phyloP scores from a whole-genome alignment of 495 filamentous ascomycete species.

The Lasiosphaeriaceae sp. region DNA sequence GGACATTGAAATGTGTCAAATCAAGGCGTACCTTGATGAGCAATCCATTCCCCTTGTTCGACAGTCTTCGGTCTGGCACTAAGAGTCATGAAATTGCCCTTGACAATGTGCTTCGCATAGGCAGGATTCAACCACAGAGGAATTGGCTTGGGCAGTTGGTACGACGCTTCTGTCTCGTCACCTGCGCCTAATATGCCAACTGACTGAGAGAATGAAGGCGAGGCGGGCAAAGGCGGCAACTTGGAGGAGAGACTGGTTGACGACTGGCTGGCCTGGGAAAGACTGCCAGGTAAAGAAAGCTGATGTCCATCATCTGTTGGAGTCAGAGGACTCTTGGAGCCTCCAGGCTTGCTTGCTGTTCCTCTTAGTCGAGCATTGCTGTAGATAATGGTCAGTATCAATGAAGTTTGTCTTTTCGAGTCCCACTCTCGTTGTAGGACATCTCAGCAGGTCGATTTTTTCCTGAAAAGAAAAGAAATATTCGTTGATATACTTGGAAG shows the following conservation, averaged over 20 bases:
- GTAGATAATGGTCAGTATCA: conserved; percentile 17
- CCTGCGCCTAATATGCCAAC: conserved; percentile 26
- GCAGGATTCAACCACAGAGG: conserved; percentile 55
- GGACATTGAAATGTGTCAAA: too few species aligned
- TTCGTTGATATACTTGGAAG: too few species aligned
- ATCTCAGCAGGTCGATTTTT: too few species aligned
- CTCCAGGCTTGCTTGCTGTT: conserved; percentile 36
- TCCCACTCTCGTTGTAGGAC: too few species aligned
- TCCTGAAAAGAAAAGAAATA: conserved; percentile 7
- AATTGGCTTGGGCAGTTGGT: conserved; percentile 46
- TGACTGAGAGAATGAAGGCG: conserved; percentile 32
- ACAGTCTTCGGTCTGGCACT: conserved; percentile 85
- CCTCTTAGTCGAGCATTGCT: conserved; percentile 48
- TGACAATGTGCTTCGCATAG: conserved; percentile 82
- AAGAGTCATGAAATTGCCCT: conserved; percentile 93
- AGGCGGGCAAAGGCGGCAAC: conserved; percentile 50
- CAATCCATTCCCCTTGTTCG: conserved; percentile 89
- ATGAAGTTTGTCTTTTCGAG: too few species aligned
- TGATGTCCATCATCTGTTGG: conserved; percentile 29
- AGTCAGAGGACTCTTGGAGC: conserved; percentile 38
- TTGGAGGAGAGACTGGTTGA: conserved; percentile 47
- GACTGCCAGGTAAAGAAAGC: conserved; percentile 40
- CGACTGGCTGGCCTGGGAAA: conserved; percentile 43
- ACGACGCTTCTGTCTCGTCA: conserved; percentile 46
- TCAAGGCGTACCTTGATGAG: conserved; percentile 75